Percentiles rank a stretch among this genome's conserved stretches.
phyloP scores from a whole-genome alignment of 2,329 filamentous ascomycete genomes.

The Bipolaris victoriae region DNA sequence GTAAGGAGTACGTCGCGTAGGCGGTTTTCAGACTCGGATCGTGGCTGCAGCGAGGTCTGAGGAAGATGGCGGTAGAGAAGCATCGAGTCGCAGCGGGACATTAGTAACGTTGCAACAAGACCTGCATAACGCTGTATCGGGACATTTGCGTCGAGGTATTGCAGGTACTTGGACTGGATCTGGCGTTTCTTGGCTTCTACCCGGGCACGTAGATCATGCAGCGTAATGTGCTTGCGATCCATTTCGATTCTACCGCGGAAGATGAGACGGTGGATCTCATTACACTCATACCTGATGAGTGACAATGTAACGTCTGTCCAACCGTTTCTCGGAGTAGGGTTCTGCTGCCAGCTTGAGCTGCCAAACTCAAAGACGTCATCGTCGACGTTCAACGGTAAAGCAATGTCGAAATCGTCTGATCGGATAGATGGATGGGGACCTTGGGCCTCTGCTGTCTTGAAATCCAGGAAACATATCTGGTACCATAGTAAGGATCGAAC shows the following conservation, averaged over 20 bases:
- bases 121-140: conserved; percentile 49
- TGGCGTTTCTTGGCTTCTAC: conserved; percentile 46
- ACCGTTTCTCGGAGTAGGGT: conserved; percentile 37
- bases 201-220: conserved; percentile 44
- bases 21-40: conserved; percentile 46
- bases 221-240: conserved; percentile 45
- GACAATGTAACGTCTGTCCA: conserved; percentile 47
- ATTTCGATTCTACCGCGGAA: conserved; percentile 48
- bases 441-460: conserved; percentile 49
- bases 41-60: conserved; percentile 41
- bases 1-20: conserved; percentile 47
- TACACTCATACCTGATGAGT: conserved; percentile 47
- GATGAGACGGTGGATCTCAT: conserved; percentile 47
- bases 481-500: conserved; percentile 48
- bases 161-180: conserved; percentile 44
- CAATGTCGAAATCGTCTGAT: conserved; percentile 47
- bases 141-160: conserved; percentile 40
- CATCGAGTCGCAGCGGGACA: conserved; percentile 50
- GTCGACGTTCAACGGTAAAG: conserved; percentile 46
- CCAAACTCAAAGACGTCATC: conserved; percentile 49
- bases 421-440: conserved; percentile 48
- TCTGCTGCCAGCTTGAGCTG: conserved; percentile 43
- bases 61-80: conserved; percentile 48
- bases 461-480: conserved; percentile 49
- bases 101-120: conserved; percentile 46